phyloP scores from a whole-genome alignment of 1,284 basidiomycete species.

The Boletus sp. region DNA sequence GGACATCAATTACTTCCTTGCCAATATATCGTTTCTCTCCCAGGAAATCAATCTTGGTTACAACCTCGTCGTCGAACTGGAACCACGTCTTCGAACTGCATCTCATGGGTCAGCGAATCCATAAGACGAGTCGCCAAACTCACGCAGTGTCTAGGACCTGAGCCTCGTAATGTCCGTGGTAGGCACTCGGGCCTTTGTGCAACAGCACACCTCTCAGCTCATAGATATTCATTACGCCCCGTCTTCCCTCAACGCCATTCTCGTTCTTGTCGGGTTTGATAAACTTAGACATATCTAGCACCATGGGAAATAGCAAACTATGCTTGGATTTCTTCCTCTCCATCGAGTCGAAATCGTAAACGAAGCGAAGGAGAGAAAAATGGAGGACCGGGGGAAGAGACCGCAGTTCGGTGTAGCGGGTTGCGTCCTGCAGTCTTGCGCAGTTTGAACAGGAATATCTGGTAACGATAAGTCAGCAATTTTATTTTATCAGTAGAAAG shows the following conservation, averaged over 20 bases:
- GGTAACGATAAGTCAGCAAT: neutral
- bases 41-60: conserved; percentile 58
- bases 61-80: conserved; percentile 82
- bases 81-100: conserved; percentile 75
- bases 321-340: conserved; percentile 84
- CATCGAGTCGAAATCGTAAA: conserved; percentile 74
- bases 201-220: conserved; percentile 78
- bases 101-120: conserved; percentile 10
- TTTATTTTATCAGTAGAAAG: neutral
- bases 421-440: conserved; percentile 68
- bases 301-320: conserved; percentile 66
- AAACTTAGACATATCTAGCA: conserved; percentile 71
- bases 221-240: conserved; percentile 45
- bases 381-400: conserved; percentile 81
- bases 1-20: conserved; percentile 29
- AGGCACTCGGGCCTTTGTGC: conserved; percentile 83
- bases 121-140: conserved; percentile 26
- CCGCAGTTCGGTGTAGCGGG: conserved; percentile 64
- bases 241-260: conserved; percentile 10
- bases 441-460: conserved; percentile 81
- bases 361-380: conserved; percentile 85
- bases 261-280: conserved; percentile 34
- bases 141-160: conserved; percentile 79
- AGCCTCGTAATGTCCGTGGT: conserved; percentile 90
- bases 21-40: conserved; percentile 39